Percentiles rank a stretch among this genome's conserved stretches.
Evolutionary conservation across 1,284 basidiomycete genomes (phyloP).

Genomic region (Pseudozyma tsukubaensis): DNA sequence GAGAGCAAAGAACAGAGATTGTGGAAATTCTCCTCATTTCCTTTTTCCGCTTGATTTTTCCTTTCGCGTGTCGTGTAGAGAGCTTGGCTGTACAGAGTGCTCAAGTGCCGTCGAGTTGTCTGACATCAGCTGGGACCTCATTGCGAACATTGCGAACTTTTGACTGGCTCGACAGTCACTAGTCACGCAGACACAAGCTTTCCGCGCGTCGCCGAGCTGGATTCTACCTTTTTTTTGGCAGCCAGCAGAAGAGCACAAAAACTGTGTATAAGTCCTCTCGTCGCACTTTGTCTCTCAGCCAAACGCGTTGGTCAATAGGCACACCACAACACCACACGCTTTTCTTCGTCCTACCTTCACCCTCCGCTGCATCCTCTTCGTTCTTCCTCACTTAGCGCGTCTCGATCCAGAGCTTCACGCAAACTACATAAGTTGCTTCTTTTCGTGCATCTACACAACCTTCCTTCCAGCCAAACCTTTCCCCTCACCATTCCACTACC

Average conservation of each 20-base stretch:
- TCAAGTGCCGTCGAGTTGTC: background rate
- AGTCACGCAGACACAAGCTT: background rate
- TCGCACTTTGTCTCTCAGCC: background rate
- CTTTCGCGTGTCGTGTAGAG: constrained; percentile 40
- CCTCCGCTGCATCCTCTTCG: background rate
- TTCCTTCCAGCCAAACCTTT: constrained; percentile 23
- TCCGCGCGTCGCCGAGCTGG: constrained; percentile 12
- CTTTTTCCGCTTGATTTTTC: background rate
- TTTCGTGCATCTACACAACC: constrained; percentile 10
- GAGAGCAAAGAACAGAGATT: background rate
- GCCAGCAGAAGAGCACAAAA: background rate
- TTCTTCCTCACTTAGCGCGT: constrained; percentile 14
- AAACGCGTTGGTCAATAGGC: constrained; percentile 30
- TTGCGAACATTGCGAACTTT: background rate
- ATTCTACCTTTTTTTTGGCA: background rate
- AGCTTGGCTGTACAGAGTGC: constrained; percentile 11
- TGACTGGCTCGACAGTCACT: background rate
- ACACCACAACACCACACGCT: constrained; percentile 34
- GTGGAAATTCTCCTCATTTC: constrained; percentile 13
- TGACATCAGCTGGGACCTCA: constrained; percentile 27
- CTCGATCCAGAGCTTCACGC: constrained; percentile 1
- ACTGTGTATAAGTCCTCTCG: background rate
- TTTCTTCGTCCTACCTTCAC: constrained; percentile 22
- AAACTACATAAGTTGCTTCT: constrained; percentile 40
- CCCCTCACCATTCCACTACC: constrained; percentile 7